Conservation (phyloP, 2,329 filamentous ascomycete species). For the Diplocarpon rosae region DNA sequence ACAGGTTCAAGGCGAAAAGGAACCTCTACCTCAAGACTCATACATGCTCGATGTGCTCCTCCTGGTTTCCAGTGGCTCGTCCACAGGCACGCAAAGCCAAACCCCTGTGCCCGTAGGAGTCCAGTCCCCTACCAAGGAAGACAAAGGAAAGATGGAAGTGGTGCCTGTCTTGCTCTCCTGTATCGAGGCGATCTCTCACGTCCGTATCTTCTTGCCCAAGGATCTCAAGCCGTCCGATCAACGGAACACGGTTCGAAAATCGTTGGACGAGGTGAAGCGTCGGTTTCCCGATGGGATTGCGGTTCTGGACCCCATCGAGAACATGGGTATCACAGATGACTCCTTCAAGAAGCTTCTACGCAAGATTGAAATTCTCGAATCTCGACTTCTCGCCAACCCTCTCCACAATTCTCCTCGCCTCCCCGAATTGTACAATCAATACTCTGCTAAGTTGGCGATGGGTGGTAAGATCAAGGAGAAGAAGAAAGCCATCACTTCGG, state of each 20-base stretch:
- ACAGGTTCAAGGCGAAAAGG: conserved; percentile 51
- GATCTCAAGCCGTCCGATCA: conserved; percentile 60
- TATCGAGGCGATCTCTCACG: conserved; percentile 72
- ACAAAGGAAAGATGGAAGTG: conserved; percentile 64
- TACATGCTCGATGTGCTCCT: conserved; percentile 78
- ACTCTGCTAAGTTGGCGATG: conserved; percentile 67
- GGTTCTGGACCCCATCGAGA: conserved; percentile 83
- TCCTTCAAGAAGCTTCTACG: conserved; percentile 84
- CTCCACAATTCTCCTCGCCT: conserved; percentile 83
- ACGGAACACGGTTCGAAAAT: conserved; percentile 55
- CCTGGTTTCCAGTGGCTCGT: conserved; percentile 41
- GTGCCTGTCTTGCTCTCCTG: conserved; percentile 81
- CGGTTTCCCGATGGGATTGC: conserved; percentile 90
- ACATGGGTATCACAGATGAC: conserved; percentile 90
- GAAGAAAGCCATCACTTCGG: conserved; percentile 78
- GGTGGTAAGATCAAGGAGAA: conserved; percentile 72
- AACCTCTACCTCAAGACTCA: conserved; percentile 62
- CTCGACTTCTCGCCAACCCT: conserved; percentile 76
- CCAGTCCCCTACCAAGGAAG: conserved; percentile 47
- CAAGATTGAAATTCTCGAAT: conserved; percentile 96
- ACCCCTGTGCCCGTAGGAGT: conserved; percentile 55
- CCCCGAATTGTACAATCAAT: conserved; percentile 76
- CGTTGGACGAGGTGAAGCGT: conserved; percentile 66
- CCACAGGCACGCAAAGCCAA: conserved; percentile 44
- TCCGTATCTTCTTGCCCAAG: conserved; percentile 72